Percentiles rank a stretch among this genome's conserved stretches.
Conservation (phyloP, 495 filamentous ascomycete species). For the Tetracladium setigerum region DNA sequence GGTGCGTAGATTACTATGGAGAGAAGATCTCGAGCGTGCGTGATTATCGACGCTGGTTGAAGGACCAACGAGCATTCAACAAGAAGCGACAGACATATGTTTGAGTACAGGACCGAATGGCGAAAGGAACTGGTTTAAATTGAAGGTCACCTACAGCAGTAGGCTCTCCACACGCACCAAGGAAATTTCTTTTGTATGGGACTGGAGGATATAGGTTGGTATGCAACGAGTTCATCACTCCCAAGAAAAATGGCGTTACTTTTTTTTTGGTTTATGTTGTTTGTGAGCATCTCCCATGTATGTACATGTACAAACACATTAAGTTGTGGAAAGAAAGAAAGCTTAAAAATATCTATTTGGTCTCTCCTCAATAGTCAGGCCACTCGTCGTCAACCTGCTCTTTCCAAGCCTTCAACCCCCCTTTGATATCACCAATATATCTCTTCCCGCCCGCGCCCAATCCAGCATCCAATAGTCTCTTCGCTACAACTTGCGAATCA, state of each 20-base stretch:
- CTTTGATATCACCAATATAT: conserved; percentile 68
- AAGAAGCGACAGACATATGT: conserved; percentile 69
- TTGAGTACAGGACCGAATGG: not conserved
- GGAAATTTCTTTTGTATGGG: too few relatives aligned
- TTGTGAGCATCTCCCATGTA: too few relatives aligned
- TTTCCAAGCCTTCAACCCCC: conserved; percentile 81
- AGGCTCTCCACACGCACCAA: too few relatives aligned
- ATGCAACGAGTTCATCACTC: too few relatives aligned
- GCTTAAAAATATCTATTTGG: conserved; percentile 2
- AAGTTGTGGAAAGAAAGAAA: too few relatives aligned
- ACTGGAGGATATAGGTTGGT: too few relatives aligned
- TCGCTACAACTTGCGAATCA: conserved; percentile 77
- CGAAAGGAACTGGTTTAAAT: too few relatives aligned
- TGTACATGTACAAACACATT: too few relatives aligned
- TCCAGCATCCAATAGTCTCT: conserved; percentile 59
- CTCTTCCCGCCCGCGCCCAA: conserved; percentile 45
- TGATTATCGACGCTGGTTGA: conserved; percentile 89
- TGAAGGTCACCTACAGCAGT: too few relatives aligned
- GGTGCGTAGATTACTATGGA: conserved; percentile 55
- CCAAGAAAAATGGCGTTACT: too few relatives aligned
- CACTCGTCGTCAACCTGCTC: conserved; percentile 64
- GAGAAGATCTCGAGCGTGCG: conserved; percentile 93
- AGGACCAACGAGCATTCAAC: conserved; percentile 96
- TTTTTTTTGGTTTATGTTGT: too few relatives aligned
- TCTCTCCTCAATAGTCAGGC: conserved; percentile 35